Conservation (phyloP, 2,329 filamentous ascomycete species). For the Monosporascus ibericus region DNA sequence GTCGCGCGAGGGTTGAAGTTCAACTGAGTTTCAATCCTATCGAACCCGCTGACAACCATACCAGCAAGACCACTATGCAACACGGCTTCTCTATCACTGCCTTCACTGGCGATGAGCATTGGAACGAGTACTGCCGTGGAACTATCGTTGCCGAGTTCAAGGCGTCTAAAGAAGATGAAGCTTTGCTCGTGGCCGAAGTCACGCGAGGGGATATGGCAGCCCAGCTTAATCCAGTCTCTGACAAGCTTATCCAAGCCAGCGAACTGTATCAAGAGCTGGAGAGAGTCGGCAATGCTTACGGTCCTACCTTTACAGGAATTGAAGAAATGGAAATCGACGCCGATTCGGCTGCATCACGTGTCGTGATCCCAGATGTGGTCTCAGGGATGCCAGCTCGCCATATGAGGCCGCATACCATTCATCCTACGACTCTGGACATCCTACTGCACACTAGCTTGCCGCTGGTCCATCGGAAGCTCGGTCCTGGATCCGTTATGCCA, state of each 20-base stretch:
- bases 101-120: slow-evolving; percentile 3
- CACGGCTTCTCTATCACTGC: slow-evolving; percentile 10
- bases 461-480: background rate
- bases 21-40: slow-evolving; percentile 3
- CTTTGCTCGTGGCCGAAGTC: background rate
- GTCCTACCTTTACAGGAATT: slow-evolving; percentile 8
- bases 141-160: slow-evolving; percentile 8
- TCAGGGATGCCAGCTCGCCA: slow-evolving; percentile 23
- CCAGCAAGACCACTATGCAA: slow-evolving; percentile 2
- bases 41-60: background rate
- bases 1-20: slow-evolving; percentile 3
- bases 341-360: background rate
- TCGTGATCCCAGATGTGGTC: slow-evolving; percentile 8
- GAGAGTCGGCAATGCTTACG: slow-evolving; percentile 11
- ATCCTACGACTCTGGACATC: slow-evolving; percentile 27
- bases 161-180: slow-evolving; percentile 6
- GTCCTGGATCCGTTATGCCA: background rate
- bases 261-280: slow-evolving; percentile 10
- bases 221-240: background rate
- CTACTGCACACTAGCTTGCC: slow-evolving; percentile 14
- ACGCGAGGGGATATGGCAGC: background rate
- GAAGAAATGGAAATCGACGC: background rate
- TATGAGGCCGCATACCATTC: slow-evolving; percentile 24
- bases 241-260: slow-evolving; percentile 2
- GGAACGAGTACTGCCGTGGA: slow-evolving; percentile 15